Conservation (phyloP, 225 moss, liverwort and hornwort genomes). For the Physcomitrium patens region DNA sequence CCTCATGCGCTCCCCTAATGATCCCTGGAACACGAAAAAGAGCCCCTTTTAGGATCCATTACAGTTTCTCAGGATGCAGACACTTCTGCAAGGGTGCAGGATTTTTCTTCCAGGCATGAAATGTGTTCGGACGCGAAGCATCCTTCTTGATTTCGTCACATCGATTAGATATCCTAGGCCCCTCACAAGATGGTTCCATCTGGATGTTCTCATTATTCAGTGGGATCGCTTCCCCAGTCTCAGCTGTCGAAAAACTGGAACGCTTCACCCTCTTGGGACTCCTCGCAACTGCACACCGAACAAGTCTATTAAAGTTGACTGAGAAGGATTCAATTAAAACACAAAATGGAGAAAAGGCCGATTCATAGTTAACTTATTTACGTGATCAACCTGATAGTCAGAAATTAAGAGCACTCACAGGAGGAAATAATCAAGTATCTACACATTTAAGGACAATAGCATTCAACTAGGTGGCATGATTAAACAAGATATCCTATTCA, state of each 20-base stretch:
- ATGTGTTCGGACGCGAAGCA: constrained; percentile 42
- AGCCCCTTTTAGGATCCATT: constrained; percentile 72
- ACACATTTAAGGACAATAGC: no score
- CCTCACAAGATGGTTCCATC: not conserved
- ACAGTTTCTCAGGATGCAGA: constrained; percentile 42
- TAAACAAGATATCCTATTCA: no score
- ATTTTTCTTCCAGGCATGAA: constrained; percentile 56
- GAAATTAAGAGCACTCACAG: no score
- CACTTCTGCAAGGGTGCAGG: constrained; percentile 34
- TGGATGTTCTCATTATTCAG: constrained; percentile 8
- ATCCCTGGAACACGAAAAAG: constrained; percentile 68
- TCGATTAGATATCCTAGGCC: constrained; percentile 22
- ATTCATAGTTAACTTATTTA: no score
- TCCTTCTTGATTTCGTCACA: not conserved
- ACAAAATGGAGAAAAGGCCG: no score
- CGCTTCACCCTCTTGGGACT: constrained; percentile 48
- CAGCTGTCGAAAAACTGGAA: constrained; percentile 30
- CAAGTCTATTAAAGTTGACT: no score
- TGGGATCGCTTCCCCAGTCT: constrained; percentile 37
- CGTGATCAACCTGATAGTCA: no score
- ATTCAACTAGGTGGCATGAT: no score
- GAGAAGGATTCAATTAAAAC: no score
- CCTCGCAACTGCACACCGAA: constrained; percentile 32
- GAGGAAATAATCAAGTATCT: no score
- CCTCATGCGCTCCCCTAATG: constrained; percentile 33